These are phyloP conservation scores for Cutaneotrichosporon daszewskae DNA, from an alignment of 1,284 basidiomycete species.

Conservation along the genomic window DNA sequence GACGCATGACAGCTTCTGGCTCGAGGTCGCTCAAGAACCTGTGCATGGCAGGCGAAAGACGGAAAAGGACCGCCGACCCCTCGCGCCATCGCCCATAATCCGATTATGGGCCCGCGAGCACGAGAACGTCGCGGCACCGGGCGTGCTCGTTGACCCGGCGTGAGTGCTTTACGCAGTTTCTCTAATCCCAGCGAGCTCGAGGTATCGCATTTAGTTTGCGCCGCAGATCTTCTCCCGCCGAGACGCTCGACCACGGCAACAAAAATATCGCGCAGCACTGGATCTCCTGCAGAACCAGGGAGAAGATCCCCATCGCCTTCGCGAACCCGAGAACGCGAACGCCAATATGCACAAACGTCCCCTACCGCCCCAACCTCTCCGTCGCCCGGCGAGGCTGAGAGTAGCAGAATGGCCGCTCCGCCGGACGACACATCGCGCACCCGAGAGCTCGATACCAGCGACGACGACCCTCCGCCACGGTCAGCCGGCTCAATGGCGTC, in stretches of 20 bases:
- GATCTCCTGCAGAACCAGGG: no score
- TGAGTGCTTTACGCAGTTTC: slow-evolving; percentile 1
- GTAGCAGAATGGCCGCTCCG: no score
- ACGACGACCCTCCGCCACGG: no score
- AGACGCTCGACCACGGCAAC: no score
- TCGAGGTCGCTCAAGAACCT: slow-evolving; percentile 29
- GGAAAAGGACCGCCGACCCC: slow-evolving; percentile 31
- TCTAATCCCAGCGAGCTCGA: slow-evolving; percentile 20
- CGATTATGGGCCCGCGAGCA: slow-evolving; percentile 24
- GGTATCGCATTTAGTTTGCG: slow-evolving; percentile 24
- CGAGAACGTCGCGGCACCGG: neutral
- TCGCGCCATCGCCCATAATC: slow-evolving; percentile 30
- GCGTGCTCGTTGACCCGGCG: slow-evolving; percentile 9
- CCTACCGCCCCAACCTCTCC: no score
- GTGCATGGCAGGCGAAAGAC: slow-evolving; percentile 30
- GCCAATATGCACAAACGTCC: no score
- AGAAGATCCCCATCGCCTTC: no score
- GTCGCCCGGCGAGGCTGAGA: no score
- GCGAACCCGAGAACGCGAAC: no score
- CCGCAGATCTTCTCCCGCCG: slow-evolving; percentile 15
- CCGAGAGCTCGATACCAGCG: no score
- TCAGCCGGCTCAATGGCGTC: neutral
- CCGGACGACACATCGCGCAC: no score
- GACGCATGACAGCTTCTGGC: slow-evolving; percentile 16
- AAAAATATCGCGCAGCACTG: no score